Percentiles rank a stretch among this genome's conserved stretches.
Evolutionary conservation across 306 rosid species (phyloP).

Genomic region (Prunus mongolica): DNA sequence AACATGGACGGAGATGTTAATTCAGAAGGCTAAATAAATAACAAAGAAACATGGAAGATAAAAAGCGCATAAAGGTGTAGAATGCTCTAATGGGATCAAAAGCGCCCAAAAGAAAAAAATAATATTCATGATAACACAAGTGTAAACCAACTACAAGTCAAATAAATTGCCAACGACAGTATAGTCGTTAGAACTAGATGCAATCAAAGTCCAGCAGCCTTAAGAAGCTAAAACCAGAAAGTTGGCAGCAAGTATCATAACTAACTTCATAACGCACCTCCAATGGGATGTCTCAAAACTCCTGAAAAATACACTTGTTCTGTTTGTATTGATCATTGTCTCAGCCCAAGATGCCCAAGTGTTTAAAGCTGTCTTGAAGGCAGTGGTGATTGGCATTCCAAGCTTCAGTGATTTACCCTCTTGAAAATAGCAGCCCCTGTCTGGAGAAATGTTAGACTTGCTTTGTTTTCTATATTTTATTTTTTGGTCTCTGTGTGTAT

Average conservation of each 20-base stretch:
- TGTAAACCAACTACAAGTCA: background rate
- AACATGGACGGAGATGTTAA: background rate
- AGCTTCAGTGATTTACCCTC: slow-evolving; percentile 73
- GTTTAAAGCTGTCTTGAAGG: slow-evolving; percentile 58
- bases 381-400: slow-evolving; percentile 79
- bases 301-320: slow-evolving; percentile 75
- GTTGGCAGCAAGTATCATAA: background rate
- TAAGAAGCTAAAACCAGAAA: background rate
- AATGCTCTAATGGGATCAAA: background rate
- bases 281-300: slow-evolving; percentile 82
- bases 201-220: background rate
- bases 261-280: background rate
- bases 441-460: slow-evolving; percentile 27
- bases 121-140: background rate
- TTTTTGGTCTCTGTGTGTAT: background rate
- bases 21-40: background rate
- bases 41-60: background rate
- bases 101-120: background rate
- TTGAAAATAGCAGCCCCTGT: slow-evolving; percentile 98
- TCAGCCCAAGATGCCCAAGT: slow-evolving; percentile 94
- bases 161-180: background rate
- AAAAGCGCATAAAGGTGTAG: background rate
- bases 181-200: background rate
- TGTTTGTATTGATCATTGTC: slow-evolving; percentile 46
- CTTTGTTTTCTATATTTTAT: background rate